phyloP scores from a whole-genome alignment of 2,329 filamentous ascomycete genomes.

The Conoideocrella luteorostrata region DNA sequence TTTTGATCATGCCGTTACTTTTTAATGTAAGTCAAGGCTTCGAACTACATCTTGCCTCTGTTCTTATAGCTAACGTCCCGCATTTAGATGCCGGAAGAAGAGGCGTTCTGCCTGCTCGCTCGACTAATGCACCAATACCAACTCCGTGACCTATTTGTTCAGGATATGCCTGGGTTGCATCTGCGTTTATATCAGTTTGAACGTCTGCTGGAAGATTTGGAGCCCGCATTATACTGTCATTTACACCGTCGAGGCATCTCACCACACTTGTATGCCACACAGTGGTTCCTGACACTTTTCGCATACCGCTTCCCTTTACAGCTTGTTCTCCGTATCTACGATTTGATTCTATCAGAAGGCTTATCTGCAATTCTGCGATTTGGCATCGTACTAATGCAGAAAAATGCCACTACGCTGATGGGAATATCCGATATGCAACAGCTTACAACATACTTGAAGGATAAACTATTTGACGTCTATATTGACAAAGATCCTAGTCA shows the following conservation, averaged over 20 bases:
- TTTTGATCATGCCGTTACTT: conserved; percentile 89
- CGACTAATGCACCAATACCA: conserved; percentile 96
- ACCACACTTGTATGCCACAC: conserved; percentile 90
- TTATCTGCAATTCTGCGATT: conserved; percentile 91
- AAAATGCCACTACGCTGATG: conserved; percentile 73
- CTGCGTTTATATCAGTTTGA: conserved; percentile 93
- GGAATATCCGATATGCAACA: conserved; percentile 86
- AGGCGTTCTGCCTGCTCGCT: conserved; percentile 90
- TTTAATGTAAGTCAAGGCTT: conserved; percentile 87
- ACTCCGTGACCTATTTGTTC: conserved; percentile 83
- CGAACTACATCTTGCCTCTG: no score
- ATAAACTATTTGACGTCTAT: conserved; percentile 92
- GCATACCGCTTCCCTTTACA: conserved; percentile 96
- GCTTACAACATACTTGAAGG: conserved; percentile 84
- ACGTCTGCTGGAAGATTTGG: conserved; percentile 83
- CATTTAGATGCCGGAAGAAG: conserved; percentile 84
- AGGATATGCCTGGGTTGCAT: conserved; percentile 95
- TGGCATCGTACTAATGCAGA: conserved; percentile 91
- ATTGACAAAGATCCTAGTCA: conserved; percentile 90
- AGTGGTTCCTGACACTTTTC: conserved; percentile 99
- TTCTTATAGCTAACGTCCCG: background rate
- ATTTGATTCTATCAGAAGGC: conserved; percentile 88
- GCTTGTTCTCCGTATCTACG: conserved; percentile 92
- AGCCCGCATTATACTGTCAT: conserved; percentile 92
- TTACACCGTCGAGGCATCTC: conserved; percentile 81